Percentiles rank a stretch among this genome's conserved stretches.
Evolutionary conservation across 345 rosid species (phyloP).

Genomic region (Populus euphratica): DNA sequence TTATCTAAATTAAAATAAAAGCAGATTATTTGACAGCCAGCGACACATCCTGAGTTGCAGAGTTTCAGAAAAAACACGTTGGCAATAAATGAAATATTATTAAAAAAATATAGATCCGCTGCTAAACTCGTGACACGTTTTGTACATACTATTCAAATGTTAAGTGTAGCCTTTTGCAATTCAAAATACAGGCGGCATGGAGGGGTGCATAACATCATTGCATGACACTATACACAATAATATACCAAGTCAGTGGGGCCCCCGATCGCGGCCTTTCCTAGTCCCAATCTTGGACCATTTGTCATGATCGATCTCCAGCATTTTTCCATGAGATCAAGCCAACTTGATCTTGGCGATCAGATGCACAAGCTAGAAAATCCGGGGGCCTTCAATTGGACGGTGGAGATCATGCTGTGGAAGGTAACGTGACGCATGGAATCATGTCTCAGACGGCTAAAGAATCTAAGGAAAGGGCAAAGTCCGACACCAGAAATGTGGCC

Average conservation of each 20-base stretch:
- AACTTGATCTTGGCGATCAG: background rate
- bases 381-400: background rate
- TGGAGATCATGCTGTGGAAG: background rate
- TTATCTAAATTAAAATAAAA: no score
- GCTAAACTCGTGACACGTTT: no score
- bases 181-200: background rate
- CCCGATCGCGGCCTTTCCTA: background rate
- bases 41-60: no score
- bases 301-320: background rate
- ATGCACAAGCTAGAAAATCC: background rate
- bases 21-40: no score
- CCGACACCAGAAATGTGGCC: conserved; percentile 34
- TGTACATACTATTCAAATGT: background rate
- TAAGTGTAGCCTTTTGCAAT: background rate
- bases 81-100: no score
- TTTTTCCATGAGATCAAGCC: background rate
- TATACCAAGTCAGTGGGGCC: conserved; percentile 3
- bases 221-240: conserved; percentile 8
- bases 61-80: no score
- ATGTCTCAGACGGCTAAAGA: conserved; percentile 14
- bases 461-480: conserved; percentile 18
- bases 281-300: conserved; percentile 5
- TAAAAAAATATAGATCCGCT: no score
- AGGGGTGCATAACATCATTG: conserved; percentile 23
- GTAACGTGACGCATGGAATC: background rate